Evolutionary conservation across 257 asterid genomes (phyloP).

Genomic region (Ophiorrhiza pumila): DNA sequence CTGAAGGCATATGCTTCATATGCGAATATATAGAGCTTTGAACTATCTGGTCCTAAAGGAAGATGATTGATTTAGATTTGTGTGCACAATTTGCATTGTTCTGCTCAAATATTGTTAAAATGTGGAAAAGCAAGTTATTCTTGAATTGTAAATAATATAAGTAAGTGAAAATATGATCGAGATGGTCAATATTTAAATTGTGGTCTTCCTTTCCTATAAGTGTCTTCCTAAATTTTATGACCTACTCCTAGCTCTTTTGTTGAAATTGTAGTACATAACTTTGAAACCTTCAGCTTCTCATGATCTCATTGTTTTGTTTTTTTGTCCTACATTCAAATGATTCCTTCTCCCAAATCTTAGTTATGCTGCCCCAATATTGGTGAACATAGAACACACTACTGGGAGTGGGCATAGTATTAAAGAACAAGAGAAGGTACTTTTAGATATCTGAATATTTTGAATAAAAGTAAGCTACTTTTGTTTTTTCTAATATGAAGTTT

Average conservation of each 20-base stretch:
- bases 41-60: not conserved
- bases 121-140: not conserved
- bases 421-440: constrained; percentile 14
- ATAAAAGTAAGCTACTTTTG: constrained; percentile 28
- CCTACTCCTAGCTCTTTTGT: not conserved
- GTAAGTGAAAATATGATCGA: not conserved
- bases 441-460: not conserved
- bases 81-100: not conserved
- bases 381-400: constrained; percentile 40
- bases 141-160: not conserved
- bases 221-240: not conserved
- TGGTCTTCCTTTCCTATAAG: not conserved
- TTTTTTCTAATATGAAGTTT: constrained; percentile 15
- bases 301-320: not conserved
- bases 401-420: constrained; percentile 36
- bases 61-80: not conserved
- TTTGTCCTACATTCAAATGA: not conserved
- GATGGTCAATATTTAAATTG: not conserved
- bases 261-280: not conserved
- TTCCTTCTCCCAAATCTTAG: constrained; percentile 37
- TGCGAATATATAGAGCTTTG: constrained; percentile 8
- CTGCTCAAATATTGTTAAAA: not conserved
- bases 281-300: not conserved
- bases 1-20: not conserved
- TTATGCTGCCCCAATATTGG: constrained; percentile 82